Conservation (phyloP, 306 rosid species). For the Prunus mira region DNA sequence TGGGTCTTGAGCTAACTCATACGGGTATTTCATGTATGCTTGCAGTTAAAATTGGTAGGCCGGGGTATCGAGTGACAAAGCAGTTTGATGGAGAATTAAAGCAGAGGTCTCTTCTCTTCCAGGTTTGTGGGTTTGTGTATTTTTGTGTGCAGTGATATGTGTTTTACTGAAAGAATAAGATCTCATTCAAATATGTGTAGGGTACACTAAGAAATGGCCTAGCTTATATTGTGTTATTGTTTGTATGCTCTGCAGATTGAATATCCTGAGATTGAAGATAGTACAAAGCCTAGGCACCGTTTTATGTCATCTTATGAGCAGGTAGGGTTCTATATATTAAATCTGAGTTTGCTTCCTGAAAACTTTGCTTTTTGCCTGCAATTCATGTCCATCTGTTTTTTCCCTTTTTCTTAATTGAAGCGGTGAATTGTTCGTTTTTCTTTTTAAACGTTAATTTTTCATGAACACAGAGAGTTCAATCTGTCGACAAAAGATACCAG, state of each 20-base stretch:
- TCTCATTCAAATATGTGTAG: neutral
- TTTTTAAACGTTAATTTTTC: slow-evolving; percentile 11
- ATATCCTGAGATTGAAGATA: slow-evolving; percentile 97
- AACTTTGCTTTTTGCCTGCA: neutral
- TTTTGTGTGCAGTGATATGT: neutral
- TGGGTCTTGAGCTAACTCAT: neutral
- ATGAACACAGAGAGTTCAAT: slow-evolving; percentile 62
- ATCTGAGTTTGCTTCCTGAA: neutral
- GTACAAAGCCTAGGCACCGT: slow-evolving; percentile 81
- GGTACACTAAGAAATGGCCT: neutral
- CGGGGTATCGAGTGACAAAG: slow-evolving; percentile 91
- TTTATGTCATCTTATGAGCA: slow-evolving; percentile 98
- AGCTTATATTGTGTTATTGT: neutral
- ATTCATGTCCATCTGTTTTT: neutral
- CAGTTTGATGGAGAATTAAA: slow-evolving; percentile 90
- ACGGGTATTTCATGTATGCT: neutral
- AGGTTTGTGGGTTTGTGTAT: slow-evolving; percentile 38
- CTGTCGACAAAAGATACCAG: slow-evolving; percentile 79
- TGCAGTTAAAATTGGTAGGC: slow-evolving; percentile 93
- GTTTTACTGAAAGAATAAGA: neutral
- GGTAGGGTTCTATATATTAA: slow-evolving; percentile 32
- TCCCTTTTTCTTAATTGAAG: neutral
- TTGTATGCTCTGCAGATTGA: slow-evolving; percentile 58
- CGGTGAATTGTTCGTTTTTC: neutral
- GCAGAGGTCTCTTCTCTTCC: slow-evolving; percentile 92